Percentiles rank a stretch among this genome's conserved stretches.
phyloP scores from a whole-genome alignment of 805 yeast genomes.

The Clavispora vitiphila region DNA sequence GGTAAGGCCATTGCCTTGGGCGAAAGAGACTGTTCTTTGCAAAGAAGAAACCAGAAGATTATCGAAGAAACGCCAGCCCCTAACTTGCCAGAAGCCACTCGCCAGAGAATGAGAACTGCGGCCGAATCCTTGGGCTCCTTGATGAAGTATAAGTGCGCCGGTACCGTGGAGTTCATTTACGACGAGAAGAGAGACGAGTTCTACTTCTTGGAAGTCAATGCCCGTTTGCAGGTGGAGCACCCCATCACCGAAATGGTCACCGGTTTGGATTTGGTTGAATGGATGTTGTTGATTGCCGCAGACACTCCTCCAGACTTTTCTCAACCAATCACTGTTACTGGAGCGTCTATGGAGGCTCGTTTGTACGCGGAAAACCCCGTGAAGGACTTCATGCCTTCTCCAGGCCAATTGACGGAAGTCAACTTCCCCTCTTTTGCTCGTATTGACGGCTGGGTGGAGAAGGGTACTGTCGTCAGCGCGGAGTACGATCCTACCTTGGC shows the following conservation, averaged over 20 bases:
- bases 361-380: constrained; percentile 96
- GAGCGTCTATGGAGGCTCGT: constrained; percentile 96
- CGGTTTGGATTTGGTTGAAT: constrained; percentile 90
- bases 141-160: constrained; percentile 92
- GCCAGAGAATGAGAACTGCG: constrained; percentile 70
- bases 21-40: constrained; percentile 96
- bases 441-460: constrained; percentile 89
- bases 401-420: constrained; percentile 87
- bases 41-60: constrained; percentile 93
- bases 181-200: constrained; percentile 84
- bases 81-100: constrained; percentile 74
- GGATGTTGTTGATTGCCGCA: constrained; percentile 94
- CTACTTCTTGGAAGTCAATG: constrained; percentile 93
- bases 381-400: constrained; percentile 91
- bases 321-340: constrained; percentile 55
- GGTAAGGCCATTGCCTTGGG: constrained; percentile 94
- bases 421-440: constrained; percentile 87
- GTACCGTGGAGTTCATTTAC: constrained; percentile 93
- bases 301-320: constrained; percentile 78
- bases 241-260: constrained; percentile 96
- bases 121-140: constrained; percentile 78
- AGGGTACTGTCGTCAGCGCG: constrained; percentile 83
- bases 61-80: constrained; percentile 99
- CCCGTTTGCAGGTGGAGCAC: constrained; percentile 96
- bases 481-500: constrained; percentile 97